Evolutionary conservation across 495 filamentous ascomycete genomes (phyloP), one percentile per base, ranked within the genome.

Genomic region (Pyrenula aspistea): DNA sequence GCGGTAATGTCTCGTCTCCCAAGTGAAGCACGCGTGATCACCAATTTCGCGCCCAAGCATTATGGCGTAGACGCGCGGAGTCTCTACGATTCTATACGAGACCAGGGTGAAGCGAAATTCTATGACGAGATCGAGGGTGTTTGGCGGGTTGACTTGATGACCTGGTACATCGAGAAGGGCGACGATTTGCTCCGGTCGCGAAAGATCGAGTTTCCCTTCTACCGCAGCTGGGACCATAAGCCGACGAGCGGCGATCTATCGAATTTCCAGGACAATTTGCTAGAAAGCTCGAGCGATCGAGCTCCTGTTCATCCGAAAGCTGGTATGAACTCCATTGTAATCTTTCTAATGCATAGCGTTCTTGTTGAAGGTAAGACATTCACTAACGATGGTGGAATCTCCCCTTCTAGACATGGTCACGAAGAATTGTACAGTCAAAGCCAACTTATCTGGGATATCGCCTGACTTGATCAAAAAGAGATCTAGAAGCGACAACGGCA

Each of bases 91-190:
- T 52, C 59, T 21, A 47, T 10, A 22, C 49, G 22, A 22, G 65
- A 68, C 51, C 12, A 47, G 31, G 62, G 61, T 20, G 55, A 70
- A 55, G 61, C 57, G 25, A 57, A 55, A 12, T 71, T 61, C 61
- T 63, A 65, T 24, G 54, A 68, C 1, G 36, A 63, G 25, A 65
- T 62, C 22, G 64, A 65, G 21, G 64, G 64, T 61, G 62, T 69
- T 2, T 62, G 62, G 15, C 57, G 57, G 53, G 62, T 64, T 24
- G 10, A 1, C 20, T 53, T 63, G 53, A 65, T 72, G 61, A 70
- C 67, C 24, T 75, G 72, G 72, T 74, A 72, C 55, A 75, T 74
- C 54, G 53, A 62, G 51, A 56, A 60, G 49, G 72, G 72, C 2
- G 70, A 75, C 25, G 72, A 72, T 22, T 64, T 73, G 22, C 59